Evolutionary conservation across 164 flowering plant species (phyloP), one percentile per base, ranked within the genome.

Genomic region (Protea cynaroides): DNA sequence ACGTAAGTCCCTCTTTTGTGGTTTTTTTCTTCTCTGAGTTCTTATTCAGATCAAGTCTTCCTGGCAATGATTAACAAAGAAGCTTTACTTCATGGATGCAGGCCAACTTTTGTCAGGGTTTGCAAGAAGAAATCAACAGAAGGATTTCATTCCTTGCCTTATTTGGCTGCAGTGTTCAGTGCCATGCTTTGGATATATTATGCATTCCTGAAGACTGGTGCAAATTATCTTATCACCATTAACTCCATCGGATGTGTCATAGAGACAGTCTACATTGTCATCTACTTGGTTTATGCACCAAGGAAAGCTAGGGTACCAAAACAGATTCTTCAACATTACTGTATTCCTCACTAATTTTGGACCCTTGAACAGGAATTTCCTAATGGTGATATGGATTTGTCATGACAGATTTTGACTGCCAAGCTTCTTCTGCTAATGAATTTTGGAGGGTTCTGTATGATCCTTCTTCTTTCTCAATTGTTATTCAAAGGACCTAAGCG

Each of bases 161-260:
- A 83, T 22, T 71, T 83, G 60, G 78, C 80, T 25, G 79, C 83
- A 6, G 63, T 85, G 15, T 83, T 83, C 57, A 83, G 87, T 61
- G 71, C 84, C 60, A 83, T 75, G 85, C 78, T 85, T 7, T 83
- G 85, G 87, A 75, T 83, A 6, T 80, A 81, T 76, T 84, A 84
- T 49, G 19, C 19, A 12, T 19, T 9, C 19, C 14, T 13, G 7
- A 15, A 49, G 7, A 49, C 14, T 19, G 17, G 7, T 10, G 7
- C 17, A 9, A 6, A 49, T 10, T 12, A 10, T 49, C 17, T 49
- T n/a, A n/a, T 52, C 56, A n/a, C 56, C 23, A 9, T 52, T 4
- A 18, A 5, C 56, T 52, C 56, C n/a, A n/a, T 52, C n/a, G 19
- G 23, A 52, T 21, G 23, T 21, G 23, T 18, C 21, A 18, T 18